Base-by-base conservation (phyloP, 1,284 basidiomycete genomes). In the Melampsora abietis-canadensis region DNA sequence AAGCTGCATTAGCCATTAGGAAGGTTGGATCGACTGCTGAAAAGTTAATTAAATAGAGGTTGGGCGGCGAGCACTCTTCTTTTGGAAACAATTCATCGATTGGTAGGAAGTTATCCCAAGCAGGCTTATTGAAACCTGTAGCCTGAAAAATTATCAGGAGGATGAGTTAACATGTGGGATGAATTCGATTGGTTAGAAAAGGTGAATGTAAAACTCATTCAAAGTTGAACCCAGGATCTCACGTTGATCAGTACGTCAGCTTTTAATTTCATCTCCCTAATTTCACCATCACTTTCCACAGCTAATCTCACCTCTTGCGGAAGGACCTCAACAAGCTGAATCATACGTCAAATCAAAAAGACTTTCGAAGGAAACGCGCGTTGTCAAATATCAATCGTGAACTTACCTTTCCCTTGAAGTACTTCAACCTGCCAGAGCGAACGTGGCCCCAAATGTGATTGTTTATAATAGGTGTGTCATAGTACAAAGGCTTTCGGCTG, bases 181-280 rank as follows among this genome's bases (percentile, higher is more conserved):
- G 8, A 34, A 34, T 8, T 3, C 2, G 10, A 51, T 51, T 24
- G 19, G 15, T 24, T 15, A 7, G 48, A 0, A n/a, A 51, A 24
- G 48, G 48, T 3, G 6, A 51, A 6, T 7, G 48, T 7, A 51
- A 2, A 24, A 19, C 2, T n/a, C n/a, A n/a, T n/a, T n/a, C n/a
- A n/a, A n/a, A n/a, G n/a, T n/a, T n/a, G n/a, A n/a, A 4, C 19
- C 19, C 19, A 51, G 6, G 24, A 8, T 1, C 14, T 24, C 27
- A 61, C 59, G 17, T 61, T 24, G 27, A 61, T 61, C 19, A 61
- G 59, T 27, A 61, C 30, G 59, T 61, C 59, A 27, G 59, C 59
- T 61, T 61, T 21, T 5, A 61, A 17, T 4, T 19, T 51, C 19
- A 3, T 51, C 21, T n/a, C n/a, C 30, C 19, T 8, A 7, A 6